Evolutionary conservation across 768 basidiomycete species (phyloP).

Genomic region (Termitomyces eurrhizus): DNA sequence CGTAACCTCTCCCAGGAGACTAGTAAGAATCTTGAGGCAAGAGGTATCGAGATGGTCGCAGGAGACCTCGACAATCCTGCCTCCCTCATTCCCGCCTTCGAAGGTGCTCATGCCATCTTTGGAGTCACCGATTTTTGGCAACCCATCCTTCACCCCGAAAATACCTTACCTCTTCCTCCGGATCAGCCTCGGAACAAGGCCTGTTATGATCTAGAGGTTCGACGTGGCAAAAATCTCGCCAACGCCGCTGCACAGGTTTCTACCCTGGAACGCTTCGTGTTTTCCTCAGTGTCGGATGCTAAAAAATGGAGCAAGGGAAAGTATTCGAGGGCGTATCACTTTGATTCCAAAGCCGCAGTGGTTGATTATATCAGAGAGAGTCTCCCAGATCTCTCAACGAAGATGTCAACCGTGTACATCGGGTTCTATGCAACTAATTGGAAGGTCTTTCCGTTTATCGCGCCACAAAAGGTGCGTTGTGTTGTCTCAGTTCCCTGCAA

Average conservation of each 20-base stretch:
- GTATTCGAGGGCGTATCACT: conserved; percentile 2
- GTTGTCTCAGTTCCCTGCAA: background rate
- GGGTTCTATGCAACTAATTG: conserved; percentile 7
- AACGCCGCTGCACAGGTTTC: conserved; percentile 1
- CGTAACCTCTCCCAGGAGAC: background rate
- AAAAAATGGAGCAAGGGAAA: conserved; percentile 7
- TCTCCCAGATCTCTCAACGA: conserved; percentile 2
- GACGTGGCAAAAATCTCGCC: conserved; percentile 6
- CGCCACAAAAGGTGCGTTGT: background rate
- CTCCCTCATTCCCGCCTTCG: conserved; percentile 1
- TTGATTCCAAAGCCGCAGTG: conserved; percentile 5
- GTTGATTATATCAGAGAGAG: conserved; percentile 2
- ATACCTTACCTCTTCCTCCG: background rate
- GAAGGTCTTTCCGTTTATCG: background rate
- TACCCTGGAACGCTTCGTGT: conserved; percentile 4
- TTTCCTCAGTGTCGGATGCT: background rate
- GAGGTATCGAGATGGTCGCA: conserved; percentile 7
- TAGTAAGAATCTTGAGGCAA: conserved; percentile 2
- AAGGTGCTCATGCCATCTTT: conserved; percentile 8
- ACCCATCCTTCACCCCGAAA: background rate
- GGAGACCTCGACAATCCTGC: conserved; percentile 5
- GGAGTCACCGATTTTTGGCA: conserved; percentile 12
- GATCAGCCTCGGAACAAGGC: background rate
- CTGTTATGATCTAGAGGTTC: conserved; percentile 8
- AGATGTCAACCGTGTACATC: conserved; percentile 1